Evolutionary conservation across 257 asterid species (phyloP).

Genomic region (Salvia miltiorrhiza): DNA sequence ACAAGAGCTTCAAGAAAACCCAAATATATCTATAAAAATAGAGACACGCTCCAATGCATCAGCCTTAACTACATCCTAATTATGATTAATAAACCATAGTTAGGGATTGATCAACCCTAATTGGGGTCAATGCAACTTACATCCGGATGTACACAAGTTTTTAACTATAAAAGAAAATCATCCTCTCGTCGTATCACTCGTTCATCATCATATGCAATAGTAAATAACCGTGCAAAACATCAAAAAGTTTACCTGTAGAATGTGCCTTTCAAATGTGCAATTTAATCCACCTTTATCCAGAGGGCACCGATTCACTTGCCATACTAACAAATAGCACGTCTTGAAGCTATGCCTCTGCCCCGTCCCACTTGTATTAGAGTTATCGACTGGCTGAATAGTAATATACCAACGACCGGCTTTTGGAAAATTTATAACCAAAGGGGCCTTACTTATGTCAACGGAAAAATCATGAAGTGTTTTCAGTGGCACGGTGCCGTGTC

Average conservation of each 20-base stretch:
- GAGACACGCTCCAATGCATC: too few species aligned
- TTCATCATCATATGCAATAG: neutral
- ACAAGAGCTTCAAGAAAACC: neutral
- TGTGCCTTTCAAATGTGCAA: conserved; percentile 69
- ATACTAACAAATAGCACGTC: conserved; percentile 62
- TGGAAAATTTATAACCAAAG: conserved; percentile 63
- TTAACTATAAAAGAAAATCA: neutral
- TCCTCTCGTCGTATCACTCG: neutral
- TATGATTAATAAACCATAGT: too few species aligned
- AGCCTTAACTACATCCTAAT: too few species aligned
- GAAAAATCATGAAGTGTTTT: conserved; percentile 61
- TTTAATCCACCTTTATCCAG: conserved; percentile 70
- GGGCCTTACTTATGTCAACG: conserved; percentile 54
- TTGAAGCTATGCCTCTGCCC: conserved; percentile 25
- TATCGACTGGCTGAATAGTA: conserved; percentile 46
- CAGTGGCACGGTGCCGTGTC: conserved; percentile 57
- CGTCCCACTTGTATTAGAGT: conserved; percentile 30
- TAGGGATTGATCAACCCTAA: too few species aligned
- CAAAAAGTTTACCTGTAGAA: conserved; percentile 62
- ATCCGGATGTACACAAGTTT: too few species aligned
- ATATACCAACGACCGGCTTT: conserved; percentile 86
- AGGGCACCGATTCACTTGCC: conserved; percentile 78
- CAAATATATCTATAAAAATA: too few species aligned
- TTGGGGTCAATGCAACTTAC: too few species aligned
- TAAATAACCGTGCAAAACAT: neutral